These are phyloP conservation scores for Fistulinella prunicolor DNA, from an alignment of 768 basidiomycete genomes.

Conservation along the genomic window DNA sequence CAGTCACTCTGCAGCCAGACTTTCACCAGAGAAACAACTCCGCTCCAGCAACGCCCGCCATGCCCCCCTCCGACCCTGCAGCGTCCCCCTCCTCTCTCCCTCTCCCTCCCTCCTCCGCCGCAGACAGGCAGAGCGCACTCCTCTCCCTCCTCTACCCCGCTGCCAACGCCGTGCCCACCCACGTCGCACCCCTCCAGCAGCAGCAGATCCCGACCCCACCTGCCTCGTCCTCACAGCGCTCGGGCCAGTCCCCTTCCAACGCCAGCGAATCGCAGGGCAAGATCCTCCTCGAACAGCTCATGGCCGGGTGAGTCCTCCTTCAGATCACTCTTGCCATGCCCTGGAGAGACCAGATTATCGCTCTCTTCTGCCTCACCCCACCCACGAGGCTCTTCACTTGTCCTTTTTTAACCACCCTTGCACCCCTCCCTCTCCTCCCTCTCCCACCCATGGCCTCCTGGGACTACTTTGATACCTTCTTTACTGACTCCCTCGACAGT, in stretches of 20 bases:
- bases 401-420: slow-evolving; percentile 21
- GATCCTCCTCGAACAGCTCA: slow-evolving; percentile 73
- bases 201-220: slow-evolving; percentile 75
- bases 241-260: slow-evolving; percentile 54
- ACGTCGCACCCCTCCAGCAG: slow-evolving; percentile 27
- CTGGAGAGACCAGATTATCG: background rate
- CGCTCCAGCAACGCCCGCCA: slow-evolving; percentile 43
- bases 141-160: slow-evolving; percentile 63
- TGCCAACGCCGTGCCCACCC: slow-evolving; percentile 35
- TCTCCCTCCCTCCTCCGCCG: slow-evolving; percentile 37
- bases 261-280: slow-evolving; percentile 66
- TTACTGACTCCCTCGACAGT: slow-evolving; percentile 33
- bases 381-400: slow-evolving; percentile 23
- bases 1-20: too few relatives aligned
- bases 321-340: background rate
- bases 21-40: slow-evolving; percentile 50
- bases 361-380: slow-evolving; percentile 21
- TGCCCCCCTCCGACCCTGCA: slow-evolving; percentile 37
- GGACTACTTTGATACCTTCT: slow-evolving; percentile 32
- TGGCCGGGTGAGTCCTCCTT: slow-evolving; percentile 62
- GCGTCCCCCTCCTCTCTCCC: slow-evolving; percentile 22
- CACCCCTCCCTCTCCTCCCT: slow-evolving; percentile 15
- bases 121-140: slow-evolving; percentile 74
- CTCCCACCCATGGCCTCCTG: slow-evolving; percentile 30
- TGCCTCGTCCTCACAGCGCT: slow-evolving; percentile 51